A percentile compares a stretch with the other conserved stretches of the same genome.
phyloP scores from a whole-genome alignment of 305 asterid genomes.

The Stenogyne calaminthoides region DNA sequence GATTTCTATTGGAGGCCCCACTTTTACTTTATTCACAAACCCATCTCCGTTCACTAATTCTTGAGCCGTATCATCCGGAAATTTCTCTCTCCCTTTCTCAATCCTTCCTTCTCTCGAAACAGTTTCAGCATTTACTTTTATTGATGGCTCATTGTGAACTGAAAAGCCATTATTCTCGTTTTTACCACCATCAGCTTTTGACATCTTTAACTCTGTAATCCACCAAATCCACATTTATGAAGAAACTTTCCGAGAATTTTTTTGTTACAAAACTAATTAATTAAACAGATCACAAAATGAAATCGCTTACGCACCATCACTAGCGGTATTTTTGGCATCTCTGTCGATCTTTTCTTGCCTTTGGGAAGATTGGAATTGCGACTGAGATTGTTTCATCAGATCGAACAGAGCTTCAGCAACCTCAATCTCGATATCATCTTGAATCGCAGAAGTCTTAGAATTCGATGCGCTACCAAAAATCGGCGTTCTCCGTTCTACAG shows the following conservation, averaged over 20 bases:
- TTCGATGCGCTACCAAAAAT: slow-evolving; percentile 24
- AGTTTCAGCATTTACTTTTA: slow-evolving; percentile 35
- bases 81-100: slow-evolving; percentile 51
- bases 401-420: slow-evolving; percentile 78
- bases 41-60: slow-evolving; percentile 44
- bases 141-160: slow-evolving; percentile 41
- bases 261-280: slow-evolving; percentile 19
- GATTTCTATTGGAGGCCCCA: slow-evolving; percentile 48
- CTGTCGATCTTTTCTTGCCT: slow-evolving; percentile 32
- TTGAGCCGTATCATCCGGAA: slow-evolving; percentile 40
- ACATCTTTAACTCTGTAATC: slow-evolving; percentile 43
- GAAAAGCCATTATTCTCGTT: slow-evolving; percentile 37
- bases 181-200: slow-evolving; percentile 40
- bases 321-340: slow-evolving; percentile 33
- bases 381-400: slow-evolving; percentile 60
- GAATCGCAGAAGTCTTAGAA: slow-evolving; percentile 34
- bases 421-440: slow-evolving; percentile 68
- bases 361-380: slow-evolving; percentile 39
- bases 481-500: slow-evolving; percentile 35
- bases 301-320: slow-evolving; percentile 35
- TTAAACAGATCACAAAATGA: not conserved
- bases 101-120: slow-evolving; percentile 31
- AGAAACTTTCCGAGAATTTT: slow-evolving; percentile 21
- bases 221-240: slow-evolving; percentile 44
- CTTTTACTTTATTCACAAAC: slow-evolving; percentile 42